These are phyloP conservation scores for Hygrophorus russula DNA, from an alignment of 768 basidiomycete species.

Conservation along the genomic window DNA sequence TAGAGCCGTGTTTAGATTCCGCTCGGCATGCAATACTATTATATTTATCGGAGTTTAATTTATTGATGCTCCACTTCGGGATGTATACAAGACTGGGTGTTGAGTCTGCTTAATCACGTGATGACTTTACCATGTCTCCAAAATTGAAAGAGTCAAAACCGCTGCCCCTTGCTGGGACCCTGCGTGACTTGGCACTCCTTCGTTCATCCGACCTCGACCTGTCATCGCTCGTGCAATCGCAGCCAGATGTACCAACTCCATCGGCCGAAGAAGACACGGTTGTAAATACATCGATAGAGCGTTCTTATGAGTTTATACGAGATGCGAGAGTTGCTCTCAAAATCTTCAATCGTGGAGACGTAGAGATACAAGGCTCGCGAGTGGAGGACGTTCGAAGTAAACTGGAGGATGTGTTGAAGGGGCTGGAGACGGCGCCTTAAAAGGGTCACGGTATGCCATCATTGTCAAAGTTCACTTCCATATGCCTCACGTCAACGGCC, in stretches of 20 bases:
- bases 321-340: conserved; percentile 48
- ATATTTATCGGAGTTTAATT: too few relatives aligned
- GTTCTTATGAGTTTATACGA: conserved; percentile 48
- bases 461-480: neutral
- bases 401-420: conserved; percentile 41
- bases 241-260: conserved; percentile 5
- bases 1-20: too few relatives aligned
- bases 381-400: conserved; percentile 46
- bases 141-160: conserved; percentile 20
- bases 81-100: too few relatives aligned
- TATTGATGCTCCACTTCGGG: too few relatives aligned
- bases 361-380: conserved; percentile 38
- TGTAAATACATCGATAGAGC: conserved; percentile 29
- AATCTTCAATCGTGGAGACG: conserved; percentile 38
- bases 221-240: conserved; percentile 14
- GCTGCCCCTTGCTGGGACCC: conserved; percentile 45
- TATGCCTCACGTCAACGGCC: too few relatives aligned
- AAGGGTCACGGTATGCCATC: neutral
- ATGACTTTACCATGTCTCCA: too few relatives aligned
- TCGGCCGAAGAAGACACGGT: conserved; percentile 9
- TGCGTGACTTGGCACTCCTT: conserved; percentile 65
- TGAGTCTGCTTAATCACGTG: too few relatives aligned
- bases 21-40: too few relatives aligned
- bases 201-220: conserved; percentile 41
- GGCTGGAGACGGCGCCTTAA: conserved; percentile 12